Conservation (phyloP, 352 stramenopile species). For the Sclerospora graminicola region DNA sequence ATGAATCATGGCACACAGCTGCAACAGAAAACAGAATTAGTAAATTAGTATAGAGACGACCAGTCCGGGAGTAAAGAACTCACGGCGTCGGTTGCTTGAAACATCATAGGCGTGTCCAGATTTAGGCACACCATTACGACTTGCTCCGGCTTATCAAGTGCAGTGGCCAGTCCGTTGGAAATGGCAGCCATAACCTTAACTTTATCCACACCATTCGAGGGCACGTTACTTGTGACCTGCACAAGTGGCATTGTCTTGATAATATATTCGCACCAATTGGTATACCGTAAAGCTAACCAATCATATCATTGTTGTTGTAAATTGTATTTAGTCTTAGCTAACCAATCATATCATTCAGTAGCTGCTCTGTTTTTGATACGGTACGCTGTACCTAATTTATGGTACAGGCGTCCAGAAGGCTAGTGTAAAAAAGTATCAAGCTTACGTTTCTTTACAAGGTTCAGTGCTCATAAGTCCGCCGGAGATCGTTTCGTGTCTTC, state of each 20-base stretch:
- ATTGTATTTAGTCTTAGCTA: too few relatives aligned
- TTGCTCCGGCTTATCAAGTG: constrained; percentile 40
- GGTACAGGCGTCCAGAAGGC: too few relatives aligned
- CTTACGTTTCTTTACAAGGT: too few relatives aligned
- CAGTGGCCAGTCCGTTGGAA: constrained; percentile 29
- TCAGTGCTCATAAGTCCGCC: too few relatives aligned
- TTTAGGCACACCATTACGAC: constrained; percentile 47
- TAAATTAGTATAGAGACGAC: background rate
- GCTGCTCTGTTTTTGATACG: too few relatives aligned
- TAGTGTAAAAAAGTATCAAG: too few relatives aligned
- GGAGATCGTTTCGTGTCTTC: too few relatives aligned
- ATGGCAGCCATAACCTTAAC: constrained; percentile 23
- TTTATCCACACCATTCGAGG: constrained; percentile 18
- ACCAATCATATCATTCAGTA: too few relatives aligned
- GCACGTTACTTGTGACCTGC: constrained; percentile 41
- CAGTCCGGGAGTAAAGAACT: constrained; percentile 1
- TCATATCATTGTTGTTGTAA: too few relatives aligned
- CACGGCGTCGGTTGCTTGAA: constrained; percentile 36
- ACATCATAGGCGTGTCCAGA: constrained; percentile 43
- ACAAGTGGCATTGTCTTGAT: constrained; percentile 40
- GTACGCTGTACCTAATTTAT: too few relatives aligned
- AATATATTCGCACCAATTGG: too few relatives aligned
- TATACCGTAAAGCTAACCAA: too few relatives aligned
- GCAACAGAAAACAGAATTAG: background rate
- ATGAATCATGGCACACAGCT: constrained; percentile 50